Conservation (phyloP, 2,329 filamentous ascomycete genomes). For the Diplodia scrobiculata region DNA sequence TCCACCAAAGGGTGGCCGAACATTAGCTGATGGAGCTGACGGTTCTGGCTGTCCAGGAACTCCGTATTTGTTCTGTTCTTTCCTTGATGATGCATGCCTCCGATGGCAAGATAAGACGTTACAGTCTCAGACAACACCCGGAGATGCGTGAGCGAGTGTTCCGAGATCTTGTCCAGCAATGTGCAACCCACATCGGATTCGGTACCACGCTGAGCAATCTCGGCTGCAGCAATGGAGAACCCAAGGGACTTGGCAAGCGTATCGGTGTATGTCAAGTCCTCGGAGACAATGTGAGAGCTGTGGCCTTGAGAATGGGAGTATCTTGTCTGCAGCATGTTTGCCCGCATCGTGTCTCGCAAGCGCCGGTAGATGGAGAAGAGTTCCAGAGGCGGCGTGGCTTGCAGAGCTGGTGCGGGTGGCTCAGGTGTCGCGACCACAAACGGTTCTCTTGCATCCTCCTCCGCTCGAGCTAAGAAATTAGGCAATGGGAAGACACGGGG, state of each 20-base stretch:
- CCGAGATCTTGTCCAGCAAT: slow-evolving; percentile 79
- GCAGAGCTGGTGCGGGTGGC: background rate
- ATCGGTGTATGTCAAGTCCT: slow-evolving; percentile 58
- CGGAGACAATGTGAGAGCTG: slow-evolving; percentile 43
- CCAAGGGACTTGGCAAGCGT: slow-evolving; percentile 69
- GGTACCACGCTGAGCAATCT: slow-evolving; percentile 87
- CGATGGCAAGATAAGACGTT: slow-evolving; percentile 78
- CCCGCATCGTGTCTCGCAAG: slow-evolving; percentile 57
- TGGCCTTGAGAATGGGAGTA: slow-evolving; percentile 51
- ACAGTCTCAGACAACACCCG: slow-evolving; percentile 87
- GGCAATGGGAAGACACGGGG: slow-evolving; percentile 18
- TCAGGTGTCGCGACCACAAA: slow-evolving; percentile 11
- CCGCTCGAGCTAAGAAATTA: background rate
- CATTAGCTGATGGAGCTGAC: slow-evolving; percentile 77
- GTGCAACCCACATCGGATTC: slow-evolving; percentile 70
- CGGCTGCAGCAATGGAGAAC: slow-evolving; percentile 81
- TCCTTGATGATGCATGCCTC: slow-evolving; percentile 64
- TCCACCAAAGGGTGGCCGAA: slow-evolving; percentile 54
- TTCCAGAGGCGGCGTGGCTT: slow-evolving; percentile 44
- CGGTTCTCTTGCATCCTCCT: slow-evolving; percentile 24
- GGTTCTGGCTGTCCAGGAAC: slow-evolving; percentile 66
- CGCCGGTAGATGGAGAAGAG: slow-evolving; percentile 60
- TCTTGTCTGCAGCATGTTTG: slow-evolving; percentile 54
- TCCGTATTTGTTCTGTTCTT: slow-evolving; percentile 64
- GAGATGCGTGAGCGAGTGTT: slow-evolving; percentile 80